Evolutionary conservation across 768 basidiomycete genomes (phyloP).

Genomic region (Lyophyllum atratum): DNA sequence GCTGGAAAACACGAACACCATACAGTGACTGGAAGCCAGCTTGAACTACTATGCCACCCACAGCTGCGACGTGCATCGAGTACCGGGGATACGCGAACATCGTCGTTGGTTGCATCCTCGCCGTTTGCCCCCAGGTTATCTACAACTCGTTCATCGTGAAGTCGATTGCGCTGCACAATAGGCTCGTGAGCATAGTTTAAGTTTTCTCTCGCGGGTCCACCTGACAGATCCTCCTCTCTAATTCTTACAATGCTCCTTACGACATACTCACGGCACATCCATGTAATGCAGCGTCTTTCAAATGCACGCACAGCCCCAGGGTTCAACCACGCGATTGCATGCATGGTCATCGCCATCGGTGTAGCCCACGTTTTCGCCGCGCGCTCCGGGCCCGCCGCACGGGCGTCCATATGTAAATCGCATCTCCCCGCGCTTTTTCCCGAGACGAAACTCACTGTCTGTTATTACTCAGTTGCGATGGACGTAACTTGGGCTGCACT

Average conservation of each 20-base stretch:
- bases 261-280: no score
- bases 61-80: conserved; percentile 15
- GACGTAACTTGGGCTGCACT: conserved; percentile 27
- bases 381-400: conserved; percentile 22
- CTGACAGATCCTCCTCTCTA: background rate
- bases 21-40: no score
- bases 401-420: conserved; percentile 27
- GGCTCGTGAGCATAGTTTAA: background rate
- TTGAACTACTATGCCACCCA: background rate
- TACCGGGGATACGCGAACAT: conserved; percentile 32
- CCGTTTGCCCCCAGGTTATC: conserved; percentile 25
- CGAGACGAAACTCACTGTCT: background rate
- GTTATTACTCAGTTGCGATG: conserved; percentile 27
- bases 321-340: conserved; percentile 38
- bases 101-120: conserved; percentile 24
- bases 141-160: conserved; percentile 19
- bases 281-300: conserved; percentile 23
- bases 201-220: background rate
- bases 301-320: conserved; percentile 27
- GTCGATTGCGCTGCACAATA: background rate
- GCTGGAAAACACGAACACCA: no score
- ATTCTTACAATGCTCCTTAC: background rate
- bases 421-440: background rate
- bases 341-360: conserved; percentile 34
- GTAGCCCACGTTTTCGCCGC: conserved; percentile 31